Evolutionary conservation across 2,329 filamentous ascomycete genomes (phyloP).

Genomic region (Calonectria pteridis): DNA sequence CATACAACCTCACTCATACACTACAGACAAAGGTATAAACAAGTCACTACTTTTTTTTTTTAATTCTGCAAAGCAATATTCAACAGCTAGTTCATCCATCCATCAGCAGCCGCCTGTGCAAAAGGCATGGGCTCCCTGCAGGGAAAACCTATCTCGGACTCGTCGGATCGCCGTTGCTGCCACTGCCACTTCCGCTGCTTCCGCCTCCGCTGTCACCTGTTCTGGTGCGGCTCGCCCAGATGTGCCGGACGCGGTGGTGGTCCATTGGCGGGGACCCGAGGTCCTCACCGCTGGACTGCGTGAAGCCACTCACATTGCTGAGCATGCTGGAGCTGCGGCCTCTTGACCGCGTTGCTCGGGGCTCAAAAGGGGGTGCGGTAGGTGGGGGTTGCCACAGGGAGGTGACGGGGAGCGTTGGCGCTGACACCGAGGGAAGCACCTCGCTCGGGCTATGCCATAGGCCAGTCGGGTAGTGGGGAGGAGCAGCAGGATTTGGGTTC

Average conservation of each 20-base stretch:
- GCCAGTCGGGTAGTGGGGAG: conserved; percentile 50
- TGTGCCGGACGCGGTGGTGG: conserved; percentile 33
- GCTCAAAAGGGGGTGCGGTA: conserved; percentile 52
- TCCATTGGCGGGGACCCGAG: conserved; percentile 43
- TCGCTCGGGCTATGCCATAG: conserved; percentile 55
- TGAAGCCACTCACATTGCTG: conserved; percentile 75
- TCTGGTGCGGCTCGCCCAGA: conserved; percentile 44
- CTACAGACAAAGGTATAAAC: conserved; percentile 30
- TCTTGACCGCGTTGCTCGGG: conserved; percentile 57
- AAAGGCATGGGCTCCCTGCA: conserved; percentile 7
- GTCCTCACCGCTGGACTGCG: conserved; percentile 70
- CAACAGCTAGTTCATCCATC: conserved; percentile 37
- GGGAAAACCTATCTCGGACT: conserved; percentile 54
- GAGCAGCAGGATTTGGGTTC: conserved; percentile 51
- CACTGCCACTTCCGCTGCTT: conserved; percentile 62
- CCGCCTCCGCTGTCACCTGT: conserved; percentile 53
- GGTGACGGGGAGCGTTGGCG: conserved; percentile 47
- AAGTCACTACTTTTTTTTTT: conserved; percentile 46
- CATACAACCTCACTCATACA: background rate
- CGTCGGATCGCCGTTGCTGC: conserved; percentile 64
- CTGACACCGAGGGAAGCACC: conserved; percentile 47
- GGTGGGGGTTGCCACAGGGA: conserved; percentile 53
- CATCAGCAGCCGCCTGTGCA: conserved; percentile 20
- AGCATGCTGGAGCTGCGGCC: conserved; percentile 77
- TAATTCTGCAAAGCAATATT: conserved; percentile 39